phyloP scores from a whole-genome alignment of 78 protist species.

The Cavenderia fasciculata region DNA sequence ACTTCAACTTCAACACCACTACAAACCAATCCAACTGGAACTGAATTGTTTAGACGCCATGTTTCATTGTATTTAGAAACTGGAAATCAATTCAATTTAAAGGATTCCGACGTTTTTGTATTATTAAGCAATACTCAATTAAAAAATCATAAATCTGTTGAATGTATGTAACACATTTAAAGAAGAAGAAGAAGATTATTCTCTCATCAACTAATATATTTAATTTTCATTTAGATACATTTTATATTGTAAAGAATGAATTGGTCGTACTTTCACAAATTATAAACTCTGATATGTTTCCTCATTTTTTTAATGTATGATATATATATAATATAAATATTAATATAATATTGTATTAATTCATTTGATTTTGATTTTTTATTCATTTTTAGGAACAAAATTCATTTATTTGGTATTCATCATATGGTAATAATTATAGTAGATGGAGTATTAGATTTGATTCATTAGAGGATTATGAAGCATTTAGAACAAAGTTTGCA shows the following conservation, averaged over 20 bases:
- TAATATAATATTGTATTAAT: not conserved
- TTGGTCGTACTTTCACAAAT: slow-evolving; percentile 29
- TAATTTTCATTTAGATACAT: not conserved
- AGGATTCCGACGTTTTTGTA: slow-evolving; percentile 24
- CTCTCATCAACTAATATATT: not conserved
- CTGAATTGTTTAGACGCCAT: not conserved
- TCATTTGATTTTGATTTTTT: not conserved
- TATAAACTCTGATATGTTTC: slow-evolving; percentile 54
- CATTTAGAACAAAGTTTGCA: slow-evolving; percentile 40
- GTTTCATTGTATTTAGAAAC: slow-evolving; percentile 38
- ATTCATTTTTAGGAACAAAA: slow-evolving; percentile 34
- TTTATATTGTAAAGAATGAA: slow-evolving; percentile 2
- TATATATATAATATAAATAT: not conserved
- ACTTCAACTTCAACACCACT: not conserved
- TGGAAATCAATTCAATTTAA: slow-evolving; percentile 5
- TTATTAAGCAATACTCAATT: slow-evolving; percentile 18
- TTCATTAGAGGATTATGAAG: slow-evolving; percentile 20
- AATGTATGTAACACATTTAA: not conserved
- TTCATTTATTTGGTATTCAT: slow-evolving; percentile 63
- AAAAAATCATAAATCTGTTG: not conserved
- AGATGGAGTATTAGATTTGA: slow-evolving; percentile 70
- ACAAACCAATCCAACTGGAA: slow-evolving; percentile 10
- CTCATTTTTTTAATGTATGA: slow-evolving; percentile 57
- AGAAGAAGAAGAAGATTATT: not conserved
- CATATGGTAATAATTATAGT: not conserved